A percentile compares a stretch with the other conserved stretches of the same genome.
Evolutionary conservation across 2,329 filamentous ascomycete genomes (phyloP).

Genomic region (Diaporthe citriasiana): DNA sequence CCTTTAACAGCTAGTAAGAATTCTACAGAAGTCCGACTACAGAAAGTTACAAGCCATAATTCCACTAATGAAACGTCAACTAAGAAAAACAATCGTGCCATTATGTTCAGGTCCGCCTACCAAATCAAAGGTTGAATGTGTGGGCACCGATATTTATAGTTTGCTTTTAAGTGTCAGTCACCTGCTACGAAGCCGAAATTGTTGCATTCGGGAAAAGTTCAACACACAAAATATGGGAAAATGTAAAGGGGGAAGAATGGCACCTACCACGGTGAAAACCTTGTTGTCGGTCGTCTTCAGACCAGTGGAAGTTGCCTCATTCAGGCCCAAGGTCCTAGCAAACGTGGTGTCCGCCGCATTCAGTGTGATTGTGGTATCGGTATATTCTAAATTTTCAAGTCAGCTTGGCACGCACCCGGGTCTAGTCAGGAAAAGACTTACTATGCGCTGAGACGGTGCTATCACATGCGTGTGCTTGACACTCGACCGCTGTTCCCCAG

Average conservation of each 20-base stretch:
- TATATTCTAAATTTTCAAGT: background rate
- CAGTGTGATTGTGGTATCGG: slow-evolving; percentile 14
- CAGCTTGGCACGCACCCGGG: background rate
- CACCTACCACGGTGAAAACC: background rate
- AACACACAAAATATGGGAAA: background rate
- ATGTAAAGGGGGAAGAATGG: background rate
- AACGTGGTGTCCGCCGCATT: slow-evolving; percentile 24
- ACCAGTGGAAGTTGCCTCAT: slow-evolving; percentile 25
- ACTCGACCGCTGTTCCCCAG: slow-evolving; percentile 31
- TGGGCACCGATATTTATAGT: slow-evolving; percentile 17
- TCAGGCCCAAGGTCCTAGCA: slow-evolving; percentile 11
- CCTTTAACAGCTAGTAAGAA: no score
- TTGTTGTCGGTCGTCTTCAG: slow-evolving; percentile 19
- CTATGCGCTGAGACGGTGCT: slow-evolving; percentile 20
- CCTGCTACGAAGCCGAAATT: background rate
- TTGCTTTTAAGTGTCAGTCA: background rate
- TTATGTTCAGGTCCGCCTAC: background rate
- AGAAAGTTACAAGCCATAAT: background rate
- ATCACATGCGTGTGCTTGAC: slow-evolving; percentile 26
- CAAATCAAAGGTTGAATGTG: slow-evolving; percentile 17
- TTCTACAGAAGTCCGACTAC: background rate
- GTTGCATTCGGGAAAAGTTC: background rate
- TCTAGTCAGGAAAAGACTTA: background rate
- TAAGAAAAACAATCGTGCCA: background rate
- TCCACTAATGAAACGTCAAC: background rate